A percentile compares a stretch with the other conserved stretches of the same genome.
phyloP scores from a whole-genome alignment of 1,139 yeast species.

The Zygoascus meyerae region DNA sequence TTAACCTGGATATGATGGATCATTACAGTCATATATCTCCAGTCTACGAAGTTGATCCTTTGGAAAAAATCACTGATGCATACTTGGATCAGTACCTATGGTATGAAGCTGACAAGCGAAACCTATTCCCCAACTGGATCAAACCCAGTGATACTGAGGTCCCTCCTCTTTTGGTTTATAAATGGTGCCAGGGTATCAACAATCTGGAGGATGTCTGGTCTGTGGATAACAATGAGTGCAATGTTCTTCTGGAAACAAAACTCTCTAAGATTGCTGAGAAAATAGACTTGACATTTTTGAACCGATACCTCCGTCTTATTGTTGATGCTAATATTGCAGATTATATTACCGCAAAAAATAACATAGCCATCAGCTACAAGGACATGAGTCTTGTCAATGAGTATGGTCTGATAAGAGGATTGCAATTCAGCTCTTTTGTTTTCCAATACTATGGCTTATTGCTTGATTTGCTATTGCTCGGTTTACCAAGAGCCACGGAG shows the following conservation, averaged over 20 bases:
- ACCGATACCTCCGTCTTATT: conserved; percentile 70
- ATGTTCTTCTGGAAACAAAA: conserved; percentile 77
- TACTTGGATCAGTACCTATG: conserved; percentile 92
- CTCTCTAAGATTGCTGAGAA: conserved; percentile 72
- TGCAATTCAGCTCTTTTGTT: conserved; percentile 85
- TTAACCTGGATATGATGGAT: conserved; percentile 86
- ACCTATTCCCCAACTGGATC: conserved; percentile 90
- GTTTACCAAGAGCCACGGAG: conserved; percentile 81
- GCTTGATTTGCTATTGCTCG: conserved; percentile 74
- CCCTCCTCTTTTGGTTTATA: conserved; percentile 85
- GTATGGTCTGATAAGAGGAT: conserved; percentile 79
- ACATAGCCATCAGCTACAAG: conserved; percentile 73
- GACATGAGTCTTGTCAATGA: conserved; percentile 95
- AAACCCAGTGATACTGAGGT: conserved; percentile 94
- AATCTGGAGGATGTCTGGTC: conserved; percentile 78
- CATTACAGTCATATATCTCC: conserved; percentile 80
- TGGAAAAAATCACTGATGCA: conserved; percentile 95
- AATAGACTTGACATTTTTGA: conserved; percentile 79
- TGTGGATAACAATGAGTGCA: conserved; percentile 62
- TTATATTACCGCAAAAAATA: conserved; percentile 88
- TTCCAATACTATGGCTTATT: conserved; percentile 86
- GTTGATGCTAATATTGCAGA: conserved; percentile 93
- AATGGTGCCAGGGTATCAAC: conserved; percentile 94
- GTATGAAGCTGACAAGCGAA: conserved; percentile 89
- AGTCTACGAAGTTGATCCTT: conserved; percentile 80